Conservation (phyloP, 768 basidiomycete species). For the Suillus variegatus region DNA sequence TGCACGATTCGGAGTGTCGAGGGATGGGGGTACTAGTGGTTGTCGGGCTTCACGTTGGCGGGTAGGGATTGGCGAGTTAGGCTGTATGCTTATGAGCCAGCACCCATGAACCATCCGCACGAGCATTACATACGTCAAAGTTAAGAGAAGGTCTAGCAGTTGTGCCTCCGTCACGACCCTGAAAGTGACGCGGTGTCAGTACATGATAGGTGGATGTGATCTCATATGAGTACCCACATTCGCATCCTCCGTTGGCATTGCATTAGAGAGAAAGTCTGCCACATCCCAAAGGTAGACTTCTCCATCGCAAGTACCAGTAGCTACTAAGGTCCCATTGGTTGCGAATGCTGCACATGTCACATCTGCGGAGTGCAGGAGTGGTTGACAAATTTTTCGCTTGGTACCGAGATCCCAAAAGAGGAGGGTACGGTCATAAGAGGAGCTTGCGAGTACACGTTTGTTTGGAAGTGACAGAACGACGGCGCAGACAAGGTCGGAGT, state of each 20-base stretch:
- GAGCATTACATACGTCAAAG: neutral
- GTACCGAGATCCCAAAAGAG: constrained; percentile 11
- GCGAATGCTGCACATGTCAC: neutral
- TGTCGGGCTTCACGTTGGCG: neutral
- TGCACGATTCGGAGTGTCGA: neutral
- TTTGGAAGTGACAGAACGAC: constrained; percentile 4
- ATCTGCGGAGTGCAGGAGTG: constrained; percentile 3
- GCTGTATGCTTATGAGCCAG: neutral
- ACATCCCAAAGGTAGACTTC: neutral
- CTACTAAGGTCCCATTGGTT: neutral
- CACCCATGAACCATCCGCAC: neutral
- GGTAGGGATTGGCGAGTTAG: neutral
- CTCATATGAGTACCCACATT: neutral
- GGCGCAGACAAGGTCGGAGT: neutral
- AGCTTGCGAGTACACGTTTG: constrained; percentile 16
- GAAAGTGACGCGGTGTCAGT: neutral
- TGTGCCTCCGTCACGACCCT: neutral
- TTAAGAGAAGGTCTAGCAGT: neutral
- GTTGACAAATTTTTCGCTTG: constrained; percentile 9
- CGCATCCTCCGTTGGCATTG: neutral
- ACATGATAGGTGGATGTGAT: neutral
- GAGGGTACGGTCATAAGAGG: constrained; percentile 13
- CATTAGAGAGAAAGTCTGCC: neutral
- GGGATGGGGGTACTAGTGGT: neutral
- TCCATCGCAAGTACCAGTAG: neutral